A percentile compares a stretch with the other conserved stretches of the same genome.
These are phyloP conservation scores for Coemansia umbellata DNA, from an alignment of 192 early-diverging fungal genomes.

Conservation along the genomic window DNA sequence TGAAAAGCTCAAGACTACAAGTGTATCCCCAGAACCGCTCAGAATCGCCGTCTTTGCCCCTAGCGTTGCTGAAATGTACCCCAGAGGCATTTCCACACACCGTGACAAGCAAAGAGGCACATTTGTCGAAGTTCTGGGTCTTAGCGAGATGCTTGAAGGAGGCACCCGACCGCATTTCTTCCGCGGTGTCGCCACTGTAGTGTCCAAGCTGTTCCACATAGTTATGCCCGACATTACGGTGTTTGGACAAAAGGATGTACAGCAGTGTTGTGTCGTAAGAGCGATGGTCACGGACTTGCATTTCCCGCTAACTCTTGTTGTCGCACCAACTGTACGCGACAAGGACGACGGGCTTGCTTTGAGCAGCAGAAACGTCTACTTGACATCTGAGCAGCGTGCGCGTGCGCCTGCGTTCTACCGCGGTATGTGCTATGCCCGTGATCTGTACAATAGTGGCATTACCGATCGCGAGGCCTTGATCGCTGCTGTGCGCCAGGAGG, in stretches of 20 bases:
- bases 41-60: slow-evolving; percentile 56
- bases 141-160: slow-evolving; percentile 93
- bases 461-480: slow-evolving; percentile 41
- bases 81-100: slow-evolving; percentile 80
- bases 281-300: slow-evolving; percentile 83
- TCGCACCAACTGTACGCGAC: slow-evolving; percentile 74
- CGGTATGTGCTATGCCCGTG: slow-evolving; percentile 56
- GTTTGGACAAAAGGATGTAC: slow-evolving; percentile 97
- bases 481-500: slow-evolving; percentile 43
- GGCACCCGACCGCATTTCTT: slow-evolving; percentile 91
- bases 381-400: slow-evolving; percentile 65
- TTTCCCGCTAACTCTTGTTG: slow-evolving; percentile 68
- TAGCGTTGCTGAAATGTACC: slow-evolving; percentile 88
- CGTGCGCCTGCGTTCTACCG: slow-evolving; percentile 71
- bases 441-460: slow-evolving; percentile 43
- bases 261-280: slow-evolving; percentile 82
- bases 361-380: slow-evolving; percentile 85
- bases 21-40: too few species aligned
- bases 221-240: slow-evolving; percentile 75
- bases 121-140: slow-evolving; percentile 88
- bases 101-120: slow-evolving; percentile 74
- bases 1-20: slow-evolving; percentile 56
- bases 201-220: slow-evolving; percentile 90
- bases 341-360: slow-evolving; percentile 77
- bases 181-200: slow-evolving; percentile 94